phyloP scores from a whole-genome alignment of 2,329 filamentous ascomycete genomes.

The Verticillium isaacii region DNA sequence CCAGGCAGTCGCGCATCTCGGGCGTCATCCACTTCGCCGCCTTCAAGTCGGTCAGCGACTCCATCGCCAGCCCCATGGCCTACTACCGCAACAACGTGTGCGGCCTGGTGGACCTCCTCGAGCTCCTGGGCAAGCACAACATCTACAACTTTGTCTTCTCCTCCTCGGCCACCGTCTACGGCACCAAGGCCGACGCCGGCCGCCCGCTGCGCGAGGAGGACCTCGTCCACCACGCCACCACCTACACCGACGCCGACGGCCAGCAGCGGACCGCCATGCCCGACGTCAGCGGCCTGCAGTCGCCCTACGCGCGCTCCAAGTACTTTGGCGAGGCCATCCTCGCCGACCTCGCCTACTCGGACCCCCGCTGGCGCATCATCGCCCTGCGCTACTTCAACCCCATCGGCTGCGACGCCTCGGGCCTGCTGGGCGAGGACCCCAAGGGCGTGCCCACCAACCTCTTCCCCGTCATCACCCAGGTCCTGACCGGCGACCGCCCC shows the following conservation, averaged over 20 bases:
- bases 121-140: slow-evolving; percentile 50
- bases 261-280: slow-evolving; percentile 22
- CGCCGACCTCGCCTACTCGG: slow-evolving; percentile 54
- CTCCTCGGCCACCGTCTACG: slow-evolving; percentile 64
- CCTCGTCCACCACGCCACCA: slow-evolving; percentile 45
- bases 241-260: slow-evolving; percentile 36
- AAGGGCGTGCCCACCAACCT: slow-evolving; percentile 58
- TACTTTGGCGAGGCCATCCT: slow-evolving; percentile 65
- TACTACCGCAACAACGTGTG: slow-evolving; percentile 67
- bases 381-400: slow-evolving; percentile 66
- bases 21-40: slow-evolving; percentile 69
- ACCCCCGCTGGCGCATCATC: slow-evolving; percentile 58
- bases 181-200: slow-evolving; percentile 45
- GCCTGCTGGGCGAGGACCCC: slow-evolving; percentile 60
- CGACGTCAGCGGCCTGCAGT: slow-evolving; percentile 50
- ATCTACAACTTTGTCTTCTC: slow-evolving; percentile 66
- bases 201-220: slow-evolving; percentile 50
- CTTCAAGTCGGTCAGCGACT: slow-evolving; percentile 62
- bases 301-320: slow-evolving; percentile 62
- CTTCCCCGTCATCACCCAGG: slow-evolving; percentile 58
- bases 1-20: slow-evolving; percentile 41
- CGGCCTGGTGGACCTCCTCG: slow-evolving; percentile 56
- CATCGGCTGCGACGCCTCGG: slow-evolving; percentile 60
- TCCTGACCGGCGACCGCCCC: slow-evolving; percentile 48
- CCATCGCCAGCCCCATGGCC: slow-evolving; percentile 52